A percentile compares a stretch with the other conserved stretches of the same genome.
Conservation (phyloP, 768 basidiomycete species). For the Cyclocybe cylindracea region DNA sequence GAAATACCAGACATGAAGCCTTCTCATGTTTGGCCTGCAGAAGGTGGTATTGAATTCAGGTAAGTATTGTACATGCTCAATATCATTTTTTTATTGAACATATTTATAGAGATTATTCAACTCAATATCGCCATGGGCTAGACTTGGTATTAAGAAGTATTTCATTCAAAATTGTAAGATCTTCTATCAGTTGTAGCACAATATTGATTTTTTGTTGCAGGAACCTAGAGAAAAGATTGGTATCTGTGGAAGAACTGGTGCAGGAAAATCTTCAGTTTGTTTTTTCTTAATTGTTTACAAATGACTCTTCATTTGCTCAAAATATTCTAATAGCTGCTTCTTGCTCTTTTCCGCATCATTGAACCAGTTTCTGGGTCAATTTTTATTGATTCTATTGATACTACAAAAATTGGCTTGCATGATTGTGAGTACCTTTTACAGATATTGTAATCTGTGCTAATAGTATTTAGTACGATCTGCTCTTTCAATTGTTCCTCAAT, state of each 20-base stretch:
- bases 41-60: conserved; percentile 76
- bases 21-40: conserved; percentile 63
- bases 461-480: conserved; percentile 60
- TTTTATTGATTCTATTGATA: conserved; percentile 73
- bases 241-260: conserved; percentile 83
- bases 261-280: conserved; percentile 72
- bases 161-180: conserved; percentile 62
- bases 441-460: neutral
- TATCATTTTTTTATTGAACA: neutral
- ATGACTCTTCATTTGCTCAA: neutral
- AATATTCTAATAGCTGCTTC: conserved; percentile 52
- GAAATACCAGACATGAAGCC: conserved; percentile 65
- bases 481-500: conserved; percentile 88
- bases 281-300: neutral
- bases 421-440: conserved; percentile 46
- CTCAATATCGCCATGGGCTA: conserved; percentile 77
- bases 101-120: conserved; percentile 60
- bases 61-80: conserved; percentile 30
- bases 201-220: conserved; percentile 33
- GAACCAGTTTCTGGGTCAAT: conserved; percentile 72
- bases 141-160: conserved; percentile 81
- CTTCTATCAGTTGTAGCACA: neutral
- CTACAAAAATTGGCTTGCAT: conserved; percentile 73
- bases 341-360: conserved; percentile 78
- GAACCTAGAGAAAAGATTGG: conserved; percentile 84